These are phyloP conservation scores for Boletellus sp. DNA, from an alignment of 1,284 basidiomycete species.

Conservation along the genomic window DNA sequence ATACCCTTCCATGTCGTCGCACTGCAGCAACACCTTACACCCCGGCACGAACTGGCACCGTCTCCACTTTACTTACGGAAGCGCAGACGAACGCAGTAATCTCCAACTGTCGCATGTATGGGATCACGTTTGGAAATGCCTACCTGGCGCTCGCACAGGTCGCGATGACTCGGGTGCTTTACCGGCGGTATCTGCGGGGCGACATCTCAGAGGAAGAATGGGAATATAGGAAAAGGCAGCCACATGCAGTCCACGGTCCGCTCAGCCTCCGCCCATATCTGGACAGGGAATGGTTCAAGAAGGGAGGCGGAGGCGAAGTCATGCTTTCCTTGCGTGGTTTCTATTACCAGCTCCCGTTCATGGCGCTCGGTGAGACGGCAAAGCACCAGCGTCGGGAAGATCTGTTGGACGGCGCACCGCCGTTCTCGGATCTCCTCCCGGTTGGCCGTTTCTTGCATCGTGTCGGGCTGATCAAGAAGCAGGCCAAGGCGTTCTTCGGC, in stretches of 20 bases:
- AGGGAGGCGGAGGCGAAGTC: conserved; percentile 45
- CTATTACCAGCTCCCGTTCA: conserved; percentile 26
- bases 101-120: not conserved
- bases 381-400: not conserved
- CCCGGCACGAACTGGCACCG: conserved; percentile 35
- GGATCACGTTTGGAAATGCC: not conserved
- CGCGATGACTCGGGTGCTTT: conserved; percentile 8
- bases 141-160: conserved; percentile 3
- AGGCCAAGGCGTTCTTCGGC: conserved; percentile 33
- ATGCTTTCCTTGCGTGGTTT: conserved; percentile 44
- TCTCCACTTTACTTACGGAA: conserved; percentile 25
- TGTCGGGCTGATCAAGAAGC: conserved; percentile 32
- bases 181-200: conserved; percentile 4
- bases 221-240: conserved; percentile 1
- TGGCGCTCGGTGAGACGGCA: conserved; percentile 1
- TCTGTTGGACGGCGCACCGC: conserved; percentile 35
- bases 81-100: not conserved
- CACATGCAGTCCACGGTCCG: conserved; percentile 26
- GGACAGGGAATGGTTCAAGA: conserved; percentile 45
- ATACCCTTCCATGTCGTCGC: conserved; percentile 46
- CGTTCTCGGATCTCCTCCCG: conserved; percentile 42
- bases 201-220: conserved; percentile 7
- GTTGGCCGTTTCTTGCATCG: conserved; percentile 4
- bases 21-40: conserved; percentile 35
- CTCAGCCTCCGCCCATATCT: conserved; percentile 53